Evolutionary conservation across 1,284 basidiomycete species (phyloP), one percentile per base, ranked within the genome.

Genomic region (Puccinia novopanici): DNA sequence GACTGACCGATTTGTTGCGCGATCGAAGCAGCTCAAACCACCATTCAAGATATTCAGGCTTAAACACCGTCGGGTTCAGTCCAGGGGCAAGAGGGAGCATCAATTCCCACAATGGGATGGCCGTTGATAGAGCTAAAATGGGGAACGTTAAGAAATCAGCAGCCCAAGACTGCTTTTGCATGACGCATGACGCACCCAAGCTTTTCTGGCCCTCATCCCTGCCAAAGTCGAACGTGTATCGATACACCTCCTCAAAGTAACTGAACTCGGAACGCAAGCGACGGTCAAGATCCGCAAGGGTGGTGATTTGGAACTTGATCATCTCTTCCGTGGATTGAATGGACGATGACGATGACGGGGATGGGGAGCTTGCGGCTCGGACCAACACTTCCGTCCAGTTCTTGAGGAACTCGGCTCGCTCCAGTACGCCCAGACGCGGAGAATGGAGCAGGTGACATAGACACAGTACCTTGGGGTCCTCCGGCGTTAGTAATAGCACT

Each of bases 201-300:
- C 78, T 80, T 55, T 80, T 80, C 63, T 80, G 78, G 50, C 78
- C 78, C 74, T 80, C 78, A 40, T 80, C 78, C 52, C 70, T 80
- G 3, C 71, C 78, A 57, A 80, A 80, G 52, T 80, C 78, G 40
- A 80, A 80, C 17, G 63, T 71, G 54, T 63, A 80, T 13, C 71
- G 68, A 80, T 80, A 80, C n/a, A 80, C 59, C 37, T 73, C 27
- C n/a, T 74, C 55, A 65, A 80, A 80, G 72, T 80, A 80, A n/a
- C 45, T 55, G 8, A 50, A 34, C 24, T 80, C 78, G 40, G 55
- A 59, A 27, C 59, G 50, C 22, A 80, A 55, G 15, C 70, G 42
- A 50, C 8, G 45, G 59, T 75, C 59, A 9, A 75, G 74, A 24
- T 80, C 59, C n/a, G 17, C 22, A n/a, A 80, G 61, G n/a, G 45